Evolutionary conservation across 768 basidiomycete genomes (phyloP).

Genomic region (Trametes cinnabarina): DNA sequence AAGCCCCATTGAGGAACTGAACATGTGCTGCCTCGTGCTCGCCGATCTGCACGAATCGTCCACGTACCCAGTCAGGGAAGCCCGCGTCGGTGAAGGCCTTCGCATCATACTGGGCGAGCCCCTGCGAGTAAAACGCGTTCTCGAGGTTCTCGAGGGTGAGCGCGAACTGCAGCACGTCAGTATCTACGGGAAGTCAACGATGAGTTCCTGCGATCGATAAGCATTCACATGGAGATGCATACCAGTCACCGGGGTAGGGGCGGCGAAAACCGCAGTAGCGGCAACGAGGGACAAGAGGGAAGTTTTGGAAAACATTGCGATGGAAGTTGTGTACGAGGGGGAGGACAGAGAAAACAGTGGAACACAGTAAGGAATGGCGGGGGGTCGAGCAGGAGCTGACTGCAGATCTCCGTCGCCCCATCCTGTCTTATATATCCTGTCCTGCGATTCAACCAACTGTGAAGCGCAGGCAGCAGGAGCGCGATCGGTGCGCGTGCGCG

Average conservation of each 20-base stretch:
- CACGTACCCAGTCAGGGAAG: slow-evolving; percentile 47
- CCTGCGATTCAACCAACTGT: too few species aligned
- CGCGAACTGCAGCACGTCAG: slow-evolving; percentile 42
- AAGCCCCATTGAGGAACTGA: slow-evolving; percentile 42
- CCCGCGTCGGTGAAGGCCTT: slow-evolving; percentile 47
- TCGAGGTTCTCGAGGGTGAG: slow-evolving; percentile 49
- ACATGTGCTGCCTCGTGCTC: slow-evolving; percentile 58
- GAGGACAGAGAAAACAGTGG: neutral
- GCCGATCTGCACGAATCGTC: slow-evolving; percentile 51
- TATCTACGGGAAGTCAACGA: slow-evolving; percentile 5
- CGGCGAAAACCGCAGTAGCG: slow-evolving; percentile 10
- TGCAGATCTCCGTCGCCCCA: too few species aligned
- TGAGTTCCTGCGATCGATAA: too few species aligned
- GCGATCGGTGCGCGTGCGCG: too few species aligned
- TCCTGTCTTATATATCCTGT: too few species aligned
- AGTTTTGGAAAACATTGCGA: neutral
- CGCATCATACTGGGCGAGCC: slow-evolving; percentile 42
- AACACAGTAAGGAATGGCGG: too few species aligned
- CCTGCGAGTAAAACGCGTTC: slow-evolving; percentile 42
- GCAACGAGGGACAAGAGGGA: slow-evolving; percentile 13
- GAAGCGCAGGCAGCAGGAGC: too few species aligned
- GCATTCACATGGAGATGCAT: neutral
- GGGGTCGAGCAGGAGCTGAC: too few species aligned
- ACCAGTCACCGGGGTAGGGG: slow-evolving; percentile 18
- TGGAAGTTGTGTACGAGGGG: neutral